Base-by-base conservation (phyloP, 2,329 filamentous ascomycete genomes). In the Phoma sp. region DNA sequence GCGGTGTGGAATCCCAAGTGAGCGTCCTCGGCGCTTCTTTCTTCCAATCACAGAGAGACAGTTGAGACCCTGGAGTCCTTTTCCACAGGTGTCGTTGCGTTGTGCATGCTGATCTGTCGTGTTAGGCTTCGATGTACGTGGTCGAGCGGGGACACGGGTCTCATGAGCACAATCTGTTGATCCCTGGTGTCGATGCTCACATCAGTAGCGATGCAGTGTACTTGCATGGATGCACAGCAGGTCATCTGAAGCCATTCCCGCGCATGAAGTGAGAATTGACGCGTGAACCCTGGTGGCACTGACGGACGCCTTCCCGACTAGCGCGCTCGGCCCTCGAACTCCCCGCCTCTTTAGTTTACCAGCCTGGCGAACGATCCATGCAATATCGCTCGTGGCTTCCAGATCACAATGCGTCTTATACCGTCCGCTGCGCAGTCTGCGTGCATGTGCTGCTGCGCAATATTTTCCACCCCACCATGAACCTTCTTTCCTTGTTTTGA, bases 351-450 rank as follows among this genome's bases (percentile, higher is more conserved):
- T 15, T 17, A 43, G 32, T 55, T 50, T 31, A 55, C 53, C 48
- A 46, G 52, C 41, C 46, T 32, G 45, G 12, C 35, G 3, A 44
- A 43, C 43, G 43, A 48, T 52, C 54, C 32, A 47, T 43, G 54
- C 43, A 43, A 48, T 52, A 51, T 48, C 19, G 38, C 39, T 52
- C 37, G 39, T 24, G 27, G 35, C 40, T n/a, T 48, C 43, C 21
- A 39, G 19, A 57, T 57, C 48, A 48, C 48, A 22, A 57, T 57
- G 52, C 36, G 25, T 45, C 41, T 51, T 43, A 43, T 51, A 50
- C 12, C 10, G 17, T 17, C 37, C 43, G 52, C 25, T 19, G 32
- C 32, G 37, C 52, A 6, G 27, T 17, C 7, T 46, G 36, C 32
- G 41, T 19, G 35, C 36, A 25, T 36, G 38, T 7, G 17, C 24